phyloP scores from a whole-genome alignment of 1,139 yeast genomes.

The Meyerozyma sp. region DNA sequence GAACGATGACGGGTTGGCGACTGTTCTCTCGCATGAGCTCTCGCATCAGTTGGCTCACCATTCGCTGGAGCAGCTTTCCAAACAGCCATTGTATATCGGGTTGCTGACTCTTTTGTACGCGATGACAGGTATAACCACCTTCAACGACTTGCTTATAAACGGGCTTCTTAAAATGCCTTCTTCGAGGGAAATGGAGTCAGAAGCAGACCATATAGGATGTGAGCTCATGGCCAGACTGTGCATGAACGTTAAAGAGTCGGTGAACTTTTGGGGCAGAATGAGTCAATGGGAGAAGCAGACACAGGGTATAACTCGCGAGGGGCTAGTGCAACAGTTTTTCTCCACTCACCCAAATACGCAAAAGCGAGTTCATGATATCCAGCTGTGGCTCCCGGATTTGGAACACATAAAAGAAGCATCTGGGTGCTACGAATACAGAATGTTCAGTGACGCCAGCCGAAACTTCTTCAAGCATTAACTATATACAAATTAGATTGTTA shows the following conservation, averaged over 20 bases:
- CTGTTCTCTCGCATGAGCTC: constrained; percentile 87
- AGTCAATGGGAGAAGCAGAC: constrained; percentile 42
- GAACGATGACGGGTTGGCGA: constrained; percentile 88
- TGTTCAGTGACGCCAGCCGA: background rate
- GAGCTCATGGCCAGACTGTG: constrained; percentile 91
- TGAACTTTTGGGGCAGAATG: constrained; percentile 82
- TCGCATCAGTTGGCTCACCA: constrained; percentile 94
- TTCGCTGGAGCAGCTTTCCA: constrained; percentile 72
- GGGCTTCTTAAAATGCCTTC: constrained; percentile 74
- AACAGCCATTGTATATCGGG: constrained; percentile 42
- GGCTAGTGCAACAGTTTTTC: constrained; percentile 53
- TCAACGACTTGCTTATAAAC: constrained; percentile 52
- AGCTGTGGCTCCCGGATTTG: constrained; percentile 71
- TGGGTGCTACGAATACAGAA: constrained; percentile 15
- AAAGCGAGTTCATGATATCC: constrained; percentile 64
- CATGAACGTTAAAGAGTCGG: constrained; percentile 69
- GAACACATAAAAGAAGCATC: constrained; percentile 32
- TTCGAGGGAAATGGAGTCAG: constrained; percentile 88
- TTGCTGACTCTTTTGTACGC: constrained; percentile 16
- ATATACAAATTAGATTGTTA: background rate
- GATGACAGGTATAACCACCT: constrained; percentile 23
- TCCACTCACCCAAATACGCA: constrained; percentile 90
- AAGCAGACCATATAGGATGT: constrained; percentile 92
- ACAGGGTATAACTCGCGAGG: constrained; percentile 18
- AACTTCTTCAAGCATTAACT: background rate